These are phyloP conservation scores for Ceratobasidium sp. DNA, from an alignment of 1,284 basidiomycete genomes.

Conservation along the genomic window DNA sequence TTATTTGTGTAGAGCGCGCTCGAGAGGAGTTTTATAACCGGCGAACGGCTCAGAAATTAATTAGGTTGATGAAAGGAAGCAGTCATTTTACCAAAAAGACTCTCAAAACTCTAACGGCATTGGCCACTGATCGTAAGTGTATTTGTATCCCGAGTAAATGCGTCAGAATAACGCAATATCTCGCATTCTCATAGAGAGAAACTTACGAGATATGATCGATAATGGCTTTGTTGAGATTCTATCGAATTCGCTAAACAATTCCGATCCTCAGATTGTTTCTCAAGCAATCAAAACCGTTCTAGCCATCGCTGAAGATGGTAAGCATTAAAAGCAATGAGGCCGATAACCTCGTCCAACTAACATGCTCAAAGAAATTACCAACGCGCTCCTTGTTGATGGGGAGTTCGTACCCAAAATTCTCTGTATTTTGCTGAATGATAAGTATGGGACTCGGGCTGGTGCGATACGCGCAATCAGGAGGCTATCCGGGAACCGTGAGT, in stretches of 20 bases:
- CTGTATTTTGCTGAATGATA: too few relatives aligned
- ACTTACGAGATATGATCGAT: background rate
- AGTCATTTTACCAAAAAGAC: background rate
- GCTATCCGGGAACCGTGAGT: background rate
- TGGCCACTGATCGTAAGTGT: background rate
- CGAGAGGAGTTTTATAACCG: background rate
- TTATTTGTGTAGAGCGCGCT: background rate
- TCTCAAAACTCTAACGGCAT: background rate
- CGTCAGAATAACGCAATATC: background rate
- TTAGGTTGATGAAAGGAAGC: background rate
- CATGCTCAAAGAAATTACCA: too few relatives aligned
- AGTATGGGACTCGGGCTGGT: background rate
- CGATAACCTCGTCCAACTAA: too few relatives aligned
- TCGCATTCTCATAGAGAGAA: background rate
- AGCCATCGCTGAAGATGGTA: background rate
- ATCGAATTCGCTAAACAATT: background rate
- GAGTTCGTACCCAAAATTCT: too few relatives aligned
- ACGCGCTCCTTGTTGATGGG: too few relatives aligned
- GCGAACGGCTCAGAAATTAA: background rate
- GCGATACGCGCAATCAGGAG: background rate
- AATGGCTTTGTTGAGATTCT: background rate
- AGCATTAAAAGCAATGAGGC: background rate
- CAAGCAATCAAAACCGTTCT: background rate
- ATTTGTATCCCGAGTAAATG: background rate
- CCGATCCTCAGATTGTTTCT: background rate